Evolutionary conservation across 257 asterid genomes (phyloP), one percentile per base, ranked within the genome.

Genomic region (Solanum gracilifrons): DNA sequence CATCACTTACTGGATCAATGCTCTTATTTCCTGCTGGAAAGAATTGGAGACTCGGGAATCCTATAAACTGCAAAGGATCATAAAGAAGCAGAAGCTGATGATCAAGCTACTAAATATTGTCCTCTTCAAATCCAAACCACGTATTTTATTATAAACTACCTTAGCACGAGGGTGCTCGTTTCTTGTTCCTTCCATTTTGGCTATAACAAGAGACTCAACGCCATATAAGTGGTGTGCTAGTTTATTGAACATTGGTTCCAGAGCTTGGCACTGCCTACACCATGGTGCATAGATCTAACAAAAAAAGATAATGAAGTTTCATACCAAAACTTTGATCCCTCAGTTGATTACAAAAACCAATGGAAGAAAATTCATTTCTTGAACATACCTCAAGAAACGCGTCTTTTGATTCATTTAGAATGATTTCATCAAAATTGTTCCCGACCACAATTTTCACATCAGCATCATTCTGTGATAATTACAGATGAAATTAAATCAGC

Each of bases 181-280:
- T 37, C 96, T 94, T 66, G 99, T 95, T 62, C 98, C 99, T 69
- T 97, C 99, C 99, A 96, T 97, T 91, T 97, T 96, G 79, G 99
- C 99, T 84, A 97, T 88, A 73, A 35, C 48, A 73, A 73, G 82
- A 82, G 99, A 97, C 79, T 93, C 94, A 71, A 96, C 58, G 13
- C 91, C 89, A 5, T 84, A 93, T 88, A 97, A 90, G 92, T 97
- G 98, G 89, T 92, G 90, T 86, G 98, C 98, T 9, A 97, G 99
- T 89, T 95, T 95, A 91, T 93, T 92, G 90, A 95, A 96, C 82
- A 91, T 93, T 84, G 99, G 98, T 91, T 97, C 98, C 12, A 97
- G 95, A 89, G 97, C 82, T 93, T 93, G 98, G 92, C 99, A 97
- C 88, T 92, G 98, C 87, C 97, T 95, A 83, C 99, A 97, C 99